Conservation (phyloP, 1,284 basidiomycete genomes). For the Ceratobasidium sp. region DNA sequence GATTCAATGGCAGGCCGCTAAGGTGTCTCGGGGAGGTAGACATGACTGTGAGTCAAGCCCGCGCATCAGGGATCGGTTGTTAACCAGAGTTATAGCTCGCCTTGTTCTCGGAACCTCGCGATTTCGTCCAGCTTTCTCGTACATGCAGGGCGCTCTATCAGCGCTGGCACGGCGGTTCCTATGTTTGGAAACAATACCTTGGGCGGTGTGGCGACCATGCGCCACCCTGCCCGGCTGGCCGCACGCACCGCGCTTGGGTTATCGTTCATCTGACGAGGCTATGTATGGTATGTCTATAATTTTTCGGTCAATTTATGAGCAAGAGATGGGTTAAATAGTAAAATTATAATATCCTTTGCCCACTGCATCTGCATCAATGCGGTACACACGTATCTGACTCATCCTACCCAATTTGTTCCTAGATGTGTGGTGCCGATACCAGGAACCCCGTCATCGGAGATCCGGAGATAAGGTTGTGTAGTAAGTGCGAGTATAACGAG, state of each 20-base stretch:
- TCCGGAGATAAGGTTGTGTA: constrained; percentile 1
- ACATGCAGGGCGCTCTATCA: background rate
- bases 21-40: background rate
- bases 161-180: background rate
- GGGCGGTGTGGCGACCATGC: background rate
- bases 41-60: background rate
- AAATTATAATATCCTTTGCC: background rate
- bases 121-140: background rate
- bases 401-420: background rate
- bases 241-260: constrained; percentile 12
- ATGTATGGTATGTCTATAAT: constrained; percentile 4
- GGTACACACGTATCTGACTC: background rate
- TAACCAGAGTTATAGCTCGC: background rate
- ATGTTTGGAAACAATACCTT: background rate
- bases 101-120: background rate
- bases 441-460: background rate
- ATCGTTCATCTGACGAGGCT: background rate
- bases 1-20: background rate
- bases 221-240: background rate
- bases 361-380: background rate
- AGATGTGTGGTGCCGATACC: constrained; percentile 12
- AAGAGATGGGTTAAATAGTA: background rate
- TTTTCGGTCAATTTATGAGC: background rate
- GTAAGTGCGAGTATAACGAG: background rate
- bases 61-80: background rate